Base-by-base conservation (phyloP, 2,329 filamentous ascomycete species). In the Cyanodermella asteris region DNA sequence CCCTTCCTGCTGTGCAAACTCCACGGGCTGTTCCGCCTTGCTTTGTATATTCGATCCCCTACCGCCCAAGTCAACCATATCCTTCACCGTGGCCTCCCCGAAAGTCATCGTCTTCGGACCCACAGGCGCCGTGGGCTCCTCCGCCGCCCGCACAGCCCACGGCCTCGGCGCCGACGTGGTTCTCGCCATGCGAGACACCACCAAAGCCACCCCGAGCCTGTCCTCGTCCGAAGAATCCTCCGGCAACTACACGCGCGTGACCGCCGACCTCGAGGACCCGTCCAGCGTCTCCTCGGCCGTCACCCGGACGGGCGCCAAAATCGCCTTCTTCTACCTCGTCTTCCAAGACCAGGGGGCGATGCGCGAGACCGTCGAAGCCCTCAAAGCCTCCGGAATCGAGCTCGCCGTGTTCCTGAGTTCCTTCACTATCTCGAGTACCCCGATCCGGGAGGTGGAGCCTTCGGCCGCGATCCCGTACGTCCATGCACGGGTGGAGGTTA, bases 101-200 rank as follows among this genome's bases (percentile, higher is more conserved):
- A 27, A 28, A 12, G 42, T 53, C 8, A 51, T 63, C 27, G 39
- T 63, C 26, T 62, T 63, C 31, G 57, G 59, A 13, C 47, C 59
- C 10, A 57, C 58, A 7, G 59, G 59, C 22, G 36, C 36, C 6
- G 49, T 60, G 16, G 59, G 47, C 23, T 49, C 47, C 13, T 36
- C 38, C 6, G 41, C 46, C 3, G 56, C 57, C 5, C 40, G 33
- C 9, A 40, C 42, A 15, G 54, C 56, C 15, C 40, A 43, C 7
- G 28, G 43, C 16, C 43, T 39, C 16, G 55, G 54, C 10, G 49
- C 50, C 17, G 50, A 49, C 16, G 53, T 62, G 5, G 41, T 41
- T 23, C 48, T 64, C 3, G 57, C 53, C 2, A 53, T 62, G 50
- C 49, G 58, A 8, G 45, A 60, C 38, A 34, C 45, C 4, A 30